Evolutionary conservation across 2,329 filamentous ascomycete species (phyloP), one percentile per base, ranked within the genome.

Genomic region (Calonectria fujianensis): DNA sequence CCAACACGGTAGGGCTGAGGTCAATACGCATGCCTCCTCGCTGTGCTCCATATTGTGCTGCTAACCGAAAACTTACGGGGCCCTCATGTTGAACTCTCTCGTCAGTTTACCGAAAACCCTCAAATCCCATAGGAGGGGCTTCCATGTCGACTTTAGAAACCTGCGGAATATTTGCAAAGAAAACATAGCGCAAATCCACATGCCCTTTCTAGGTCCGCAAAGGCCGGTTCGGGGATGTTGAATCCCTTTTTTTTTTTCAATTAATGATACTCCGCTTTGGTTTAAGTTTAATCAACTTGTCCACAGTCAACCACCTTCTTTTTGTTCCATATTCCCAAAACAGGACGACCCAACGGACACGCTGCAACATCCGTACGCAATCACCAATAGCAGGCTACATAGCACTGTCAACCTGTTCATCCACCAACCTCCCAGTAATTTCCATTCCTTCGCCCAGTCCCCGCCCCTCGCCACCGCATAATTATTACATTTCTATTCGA

Each of bases 241-340:
- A 16, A 31, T 24, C 27, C 16, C 27, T 13, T 41, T 45, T 45
- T 39, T 32, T 29, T 61, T 37, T 3, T 50, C 24, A 50, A 63
- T 63, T n/a, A 50, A n/a, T 50, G n/a, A 24, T 29, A n/a, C 45
- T 70, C 66, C 66, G 50, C 51, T 65, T 69, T 18, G n/a, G 54
- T 66, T 39, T 48, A 45, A 48, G 50, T 13, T 63, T 64, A 41
- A 63, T 69, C 20, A 37, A 37, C 41, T 64, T 52, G 27, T 54
- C 63, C 54, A 54, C 20, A 57, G 20, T 73, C 71, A 73, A 73
- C 71, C 71, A 54, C 66, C 66, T 57, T 57, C 39, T 59, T 69
- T 73, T 54, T 63, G 27, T 52, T 67, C 65, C 59, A 50, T 41
- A 32, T 65, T 27, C 45, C 57, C 39, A 51, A 65, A 48, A 61